A percentile compares a stretch with the other conserved stretches of the same genome.
phyloP scores from a whole-genome alignment of 805 yeast species.

The Yamadazyma scolyti region DNA sequence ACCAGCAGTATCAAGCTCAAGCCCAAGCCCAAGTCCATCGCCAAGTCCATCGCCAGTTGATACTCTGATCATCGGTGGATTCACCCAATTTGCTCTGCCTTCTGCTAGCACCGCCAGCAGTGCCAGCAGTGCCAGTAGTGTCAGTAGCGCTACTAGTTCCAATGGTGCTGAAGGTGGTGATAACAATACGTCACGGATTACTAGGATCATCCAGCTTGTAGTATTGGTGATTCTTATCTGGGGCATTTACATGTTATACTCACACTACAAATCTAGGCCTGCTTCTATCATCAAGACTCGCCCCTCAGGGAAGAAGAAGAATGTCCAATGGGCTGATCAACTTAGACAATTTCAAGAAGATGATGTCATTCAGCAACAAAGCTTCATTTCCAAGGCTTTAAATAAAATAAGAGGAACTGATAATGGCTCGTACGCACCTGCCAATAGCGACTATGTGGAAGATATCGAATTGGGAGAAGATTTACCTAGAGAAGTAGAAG shows the following conservation, averaged over 20 bases:
- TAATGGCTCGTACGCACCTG: slow-evolving; percentile 7
- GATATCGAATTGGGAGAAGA: slow-evolving; percentile 44
- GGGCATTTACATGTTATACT: slow-evolving; percentile 38
- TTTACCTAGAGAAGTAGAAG: slow-evolving; percentile 21
- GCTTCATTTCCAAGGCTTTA: slow-evolving; percentile 35
- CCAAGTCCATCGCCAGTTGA: neutral
- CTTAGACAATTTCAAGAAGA: slow-evolving; percentile 31
- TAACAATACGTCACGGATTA: no score
- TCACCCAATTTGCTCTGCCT: slow-evolving; percentile 5
- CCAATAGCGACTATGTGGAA: slow-evolving; percentile 19
- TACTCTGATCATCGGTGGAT: slow-evolving; percentile 1
- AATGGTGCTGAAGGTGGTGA: neutral
- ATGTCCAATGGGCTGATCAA: slow-evolving; percentile 48
- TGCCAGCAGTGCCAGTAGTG: no score
- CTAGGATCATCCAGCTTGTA: slow-evolving; percentile 37
- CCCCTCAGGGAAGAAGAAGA: slow-evolving; percentile 33
- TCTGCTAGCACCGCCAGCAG: neutral
- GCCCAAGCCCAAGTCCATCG: neutral
- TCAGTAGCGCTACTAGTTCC: no score
- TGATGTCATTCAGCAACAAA: slow-evolving; percentile 22
- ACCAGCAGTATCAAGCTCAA: neutral
- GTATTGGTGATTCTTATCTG: slow-evolving; percentile 36
- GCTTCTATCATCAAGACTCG: slow-evolving; percentile 39
- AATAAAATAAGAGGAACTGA: slow-evolving; percentile 25
- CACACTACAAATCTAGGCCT: slow-evolving; percentile 35